Evolutionary conservation across 2,329 filamentous ascomycete genomes (phyloP).

Genomic region (Orbilia quercus): DNA sequence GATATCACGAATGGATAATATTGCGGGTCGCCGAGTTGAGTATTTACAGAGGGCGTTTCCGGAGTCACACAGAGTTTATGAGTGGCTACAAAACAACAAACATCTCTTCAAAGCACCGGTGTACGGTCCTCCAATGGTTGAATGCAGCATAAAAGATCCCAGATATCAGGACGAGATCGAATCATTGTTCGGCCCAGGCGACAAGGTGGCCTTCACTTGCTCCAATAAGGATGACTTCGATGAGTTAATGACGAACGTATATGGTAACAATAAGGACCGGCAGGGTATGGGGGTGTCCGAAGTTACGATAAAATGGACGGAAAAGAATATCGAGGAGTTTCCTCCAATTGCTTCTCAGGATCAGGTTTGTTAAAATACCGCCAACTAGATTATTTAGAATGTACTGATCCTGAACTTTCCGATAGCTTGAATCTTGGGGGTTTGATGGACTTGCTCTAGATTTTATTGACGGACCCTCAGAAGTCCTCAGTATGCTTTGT

Average conservation of each 20-base stretch:
- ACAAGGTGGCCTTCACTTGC: conserved; percentile 75
- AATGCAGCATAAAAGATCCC: conserved; percentile 80
- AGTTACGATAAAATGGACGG: conserved; percentile 70
- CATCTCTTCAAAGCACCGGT: conserved; percentile 78
- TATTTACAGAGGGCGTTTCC: conserved; percentile 71
- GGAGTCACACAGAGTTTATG: conserved; percentile 78
- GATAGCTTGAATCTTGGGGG: conserved; percentile 64
- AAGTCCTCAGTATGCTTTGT: conserved; percentile 89
- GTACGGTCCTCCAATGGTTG: conserved; percentile 82
- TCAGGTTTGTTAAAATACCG: conserved; percentile 13
- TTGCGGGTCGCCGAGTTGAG: conserved; percentile 74
- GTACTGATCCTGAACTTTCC: neutral
- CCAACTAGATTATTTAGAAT: neutral
- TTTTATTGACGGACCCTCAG: conserved; percentile 80
- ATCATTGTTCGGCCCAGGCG: conserved; percentile 67
- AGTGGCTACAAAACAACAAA: conserved; percentile 81
- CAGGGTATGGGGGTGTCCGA: conserved; percentile 74
- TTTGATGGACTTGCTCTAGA: conserved; percentile 85
- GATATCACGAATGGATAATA: conserved; percentile 35
- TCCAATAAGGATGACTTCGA: conserved; percentile 81
- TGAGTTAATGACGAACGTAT: conserved; percentile 75
- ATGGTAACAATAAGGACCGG: conserved; percentile 60
- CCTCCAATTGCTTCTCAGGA: conserved; percentile 23
- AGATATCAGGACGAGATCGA: conserved; percentile 74
- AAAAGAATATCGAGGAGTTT: conserved; percentile 32